Evolutionary conservation across 768 basidiomycete species (phyloP).

Genomic region (Leccinum ochraceum): DNA sequence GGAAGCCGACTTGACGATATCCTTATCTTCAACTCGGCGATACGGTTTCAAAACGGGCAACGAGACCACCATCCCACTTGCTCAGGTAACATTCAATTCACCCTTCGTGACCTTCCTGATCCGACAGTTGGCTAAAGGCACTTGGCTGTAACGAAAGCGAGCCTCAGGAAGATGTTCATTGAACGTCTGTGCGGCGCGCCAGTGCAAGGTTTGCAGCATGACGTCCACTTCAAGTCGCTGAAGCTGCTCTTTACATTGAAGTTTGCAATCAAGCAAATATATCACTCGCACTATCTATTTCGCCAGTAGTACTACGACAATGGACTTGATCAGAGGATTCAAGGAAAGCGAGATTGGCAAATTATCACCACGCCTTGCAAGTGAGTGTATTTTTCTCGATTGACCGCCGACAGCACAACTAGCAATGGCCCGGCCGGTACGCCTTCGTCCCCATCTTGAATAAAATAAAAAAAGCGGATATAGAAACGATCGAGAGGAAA

Average conservation of each 20-base stretch:
- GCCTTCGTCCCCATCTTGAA: slow-evolving; percentile 54
- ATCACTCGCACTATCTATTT: background rate
- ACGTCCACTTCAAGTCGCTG: background rate
- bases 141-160: background rate
- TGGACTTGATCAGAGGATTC: slow-evolving; percentile 39
- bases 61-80: slow-evolving; percentile 44
- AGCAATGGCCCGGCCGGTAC: slow-evolving; percentile 38
- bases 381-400: slow-evolving; percentile 27
- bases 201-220: background rate
- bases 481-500: slow-evolving; percentile 48
- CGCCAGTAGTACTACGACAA: slow-evolving; percentile 13
- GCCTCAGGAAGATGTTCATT: background rate
- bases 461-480: slow-evolving; percentile 44
- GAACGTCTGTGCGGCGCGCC: background rate
- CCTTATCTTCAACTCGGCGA: slow-evolving; percentile 58
- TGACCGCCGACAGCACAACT: slow-evolving; percentile 6
- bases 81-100: slow-evolving; percentile 21
- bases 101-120: slow-evolving; percentile 3
- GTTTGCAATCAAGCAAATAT: background rate
- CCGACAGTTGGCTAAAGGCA: background rate
- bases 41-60: slow-evolving; percentile 69
- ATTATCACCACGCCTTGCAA: slow-evolving; percentile 31
- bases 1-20: slow-evolving; percentile 51
- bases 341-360: slow-evolving; percentile 31
- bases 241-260: background rate